Percentiles rank a stretch among this genome's conserved stretches.
Conservation (phyloP, 768 basidiomycete species). For the Collybiopsis luxurians region DNA sequence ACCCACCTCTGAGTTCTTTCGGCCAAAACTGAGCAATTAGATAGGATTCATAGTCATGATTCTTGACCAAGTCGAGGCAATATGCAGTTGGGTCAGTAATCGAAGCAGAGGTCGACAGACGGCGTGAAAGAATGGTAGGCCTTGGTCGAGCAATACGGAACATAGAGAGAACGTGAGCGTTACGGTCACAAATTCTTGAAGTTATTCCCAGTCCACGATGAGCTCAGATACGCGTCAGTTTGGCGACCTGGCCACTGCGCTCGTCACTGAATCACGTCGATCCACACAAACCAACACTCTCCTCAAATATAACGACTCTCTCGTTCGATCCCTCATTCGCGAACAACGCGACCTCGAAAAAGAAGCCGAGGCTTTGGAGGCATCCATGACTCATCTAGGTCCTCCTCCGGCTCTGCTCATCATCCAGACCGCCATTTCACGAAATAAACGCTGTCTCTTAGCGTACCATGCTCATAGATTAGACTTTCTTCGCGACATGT, state of each 20-base stretch:
- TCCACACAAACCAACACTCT: conserved; percentile 82
- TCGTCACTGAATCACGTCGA: conserved; percentile 82
- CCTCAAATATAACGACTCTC: conserved; percentile 87
- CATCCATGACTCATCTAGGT: conserved; percentile 31
- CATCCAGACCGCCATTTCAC: conserved; percentile 83
- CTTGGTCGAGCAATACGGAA: not conserved
- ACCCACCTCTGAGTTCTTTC: conserved; percentile 58
- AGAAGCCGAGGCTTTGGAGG: conserved; percentile 37
- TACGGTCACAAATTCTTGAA: not conserved
- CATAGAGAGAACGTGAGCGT: not conserved
- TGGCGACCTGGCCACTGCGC: conserved; percentile 85
- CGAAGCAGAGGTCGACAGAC: conserved; percentile 1
- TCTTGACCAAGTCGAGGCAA: conserved; percentile 69
- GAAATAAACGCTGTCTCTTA: conserved; percentile 95
- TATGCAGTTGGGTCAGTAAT: conserved; percentile 50
- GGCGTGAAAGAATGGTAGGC: not conserved
- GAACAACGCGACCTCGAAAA: conserved; percentile 89
- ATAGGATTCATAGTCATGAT: conserved; percentile 81
- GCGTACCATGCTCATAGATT: conserved; percentile 90
- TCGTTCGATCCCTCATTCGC: conserved; percentile 82
- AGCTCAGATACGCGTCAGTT: conserved; percentile 50
- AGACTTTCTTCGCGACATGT: conserved; percentile 80
- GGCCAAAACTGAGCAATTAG: conserved; percentile 72
- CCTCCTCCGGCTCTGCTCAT: conserved; percentile 70
- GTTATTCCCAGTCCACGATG: not conserved